These are phyloP conservation scores for Hordeum marinum DNA, from an alignment of 176 grass and related monocot genomes.

Conservation along the genomic window DNA sequence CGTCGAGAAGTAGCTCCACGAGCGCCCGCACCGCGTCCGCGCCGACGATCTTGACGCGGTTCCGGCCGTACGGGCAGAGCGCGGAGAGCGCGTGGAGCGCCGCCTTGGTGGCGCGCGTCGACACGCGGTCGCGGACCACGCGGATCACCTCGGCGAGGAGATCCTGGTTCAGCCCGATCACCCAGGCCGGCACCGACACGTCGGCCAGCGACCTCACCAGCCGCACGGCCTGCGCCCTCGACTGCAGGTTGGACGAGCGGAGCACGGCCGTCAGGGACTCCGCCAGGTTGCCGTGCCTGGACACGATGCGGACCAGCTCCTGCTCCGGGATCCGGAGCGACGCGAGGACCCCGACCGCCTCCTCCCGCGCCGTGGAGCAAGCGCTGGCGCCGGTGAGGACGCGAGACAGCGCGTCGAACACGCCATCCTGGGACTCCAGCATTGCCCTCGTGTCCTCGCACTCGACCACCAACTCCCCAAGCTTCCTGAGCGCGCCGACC, in stretches of 20 bases:
- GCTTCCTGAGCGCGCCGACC: constrained; percentile 40
- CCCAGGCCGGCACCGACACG: constrained; percentile 34
- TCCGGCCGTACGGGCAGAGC: constrained; percentile 51
- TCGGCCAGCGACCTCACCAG: constrained; percentile 52
- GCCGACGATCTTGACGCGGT: constrained; percentile 59
- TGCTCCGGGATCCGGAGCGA: constrained; percentile 60
- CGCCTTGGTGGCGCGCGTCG: constrained; percentile 48
- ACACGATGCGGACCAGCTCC: constrained; percentile 35
- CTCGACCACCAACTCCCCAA: constrained; percentile 35
- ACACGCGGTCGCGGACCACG: constrained; percentile 46
- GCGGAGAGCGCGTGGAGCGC: constrained; percentile 49
- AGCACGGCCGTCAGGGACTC: constrained; percentile 54
- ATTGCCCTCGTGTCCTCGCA: constrained; percentile 27
- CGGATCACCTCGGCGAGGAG: constrained; percentile 60
- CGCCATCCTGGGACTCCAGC: constrained; percentile 32
- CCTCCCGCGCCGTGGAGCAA: constrained; percentile 43
- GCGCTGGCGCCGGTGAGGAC: constrained; percentile 15
- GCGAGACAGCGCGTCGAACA: constrained; percentile 38
- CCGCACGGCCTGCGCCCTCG: constrained; percentile 42
- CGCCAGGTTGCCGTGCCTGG: constrained; percentile 32
- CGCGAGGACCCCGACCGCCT: constrained; percentile 60
- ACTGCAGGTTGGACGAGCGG: constrained; percentile 45
- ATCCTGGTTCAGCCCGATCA: constrained; percentile 33
- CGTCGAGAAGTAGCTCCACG: constrained; percentile 66
- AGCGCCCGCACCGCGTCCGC: constrained; percentile 49